These are phyloP conservation scores for Cyclotella cryptica DNA, from an alignment of 108 stramenopile genomes.

Conservation along the genomic window DNA sequence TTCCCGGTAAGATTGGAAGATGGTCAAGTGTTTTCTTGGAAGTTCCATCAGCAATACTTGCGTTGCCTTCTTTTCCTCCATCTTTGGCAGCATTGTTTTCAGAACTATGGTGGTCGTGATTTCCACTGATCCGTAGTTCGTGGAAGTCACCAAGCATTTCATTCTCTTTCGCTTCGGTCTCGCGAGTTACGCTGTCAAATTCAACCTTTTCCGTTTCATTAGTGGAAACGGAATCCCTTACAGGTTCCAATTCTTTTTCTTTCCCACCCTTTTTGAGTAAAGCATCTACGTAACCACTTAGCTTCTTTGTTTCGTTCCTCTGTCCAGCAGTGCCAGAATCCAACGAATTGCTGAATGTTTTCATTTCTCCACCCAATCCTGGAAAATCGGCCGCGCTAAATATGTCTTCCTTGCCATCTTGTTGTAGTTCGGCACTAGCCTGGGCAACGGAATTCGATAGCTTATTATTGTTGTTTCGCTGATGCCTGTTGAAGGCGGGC, in stretches of 20 bases:
- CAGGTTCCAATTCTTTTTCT: constrained; percentile 2
- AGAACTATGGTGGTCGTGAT: neutral
- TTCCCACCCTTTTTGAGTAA: constrained; percentile 33
- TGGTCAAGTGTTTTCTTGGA: neutral
- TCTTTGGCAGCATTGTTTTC: neutral
- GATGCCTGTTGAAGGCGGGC: constrained; percentile 27
- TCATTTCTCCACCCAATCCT: constrained; percentile 39
- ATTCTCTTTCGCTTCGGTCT: constrained; percentile 37
- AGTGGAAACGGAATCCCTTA: neutral
- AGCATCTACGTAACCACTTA: constrained; percentile 51
- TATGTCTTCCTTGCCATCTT: constrained; percentile 40
- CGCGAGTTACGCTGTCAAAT: constrained; percentile 19
- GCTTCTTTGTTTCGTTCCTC: constrained; percentile 16
- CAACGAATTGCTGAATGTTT: neutral
- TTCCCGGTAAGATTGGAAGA: constrained; percentile 15
- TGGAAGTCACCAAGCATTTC: constrained; percentile 48
- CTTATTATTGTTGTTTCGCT: constrained; percentile 30
- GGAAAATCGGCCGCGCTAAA: constrained; percentile 52
- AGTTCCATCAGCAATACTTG: neutral
- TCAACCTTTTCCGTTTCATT: constrained; percentile 23
- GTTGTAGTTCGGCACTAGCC: neutral
- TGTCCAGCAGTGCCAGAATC: neutral
- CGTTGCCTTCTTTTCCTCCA: neutral
- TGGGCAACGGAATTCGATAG: constrained; percentile 2
- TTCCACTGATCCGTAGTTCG: constrained; percentile 35